These are phyloP conservation scores for Yarrowia sp. DNA, from an alignment of 805 yeast species.

Conservation along the genomic window DNA sequence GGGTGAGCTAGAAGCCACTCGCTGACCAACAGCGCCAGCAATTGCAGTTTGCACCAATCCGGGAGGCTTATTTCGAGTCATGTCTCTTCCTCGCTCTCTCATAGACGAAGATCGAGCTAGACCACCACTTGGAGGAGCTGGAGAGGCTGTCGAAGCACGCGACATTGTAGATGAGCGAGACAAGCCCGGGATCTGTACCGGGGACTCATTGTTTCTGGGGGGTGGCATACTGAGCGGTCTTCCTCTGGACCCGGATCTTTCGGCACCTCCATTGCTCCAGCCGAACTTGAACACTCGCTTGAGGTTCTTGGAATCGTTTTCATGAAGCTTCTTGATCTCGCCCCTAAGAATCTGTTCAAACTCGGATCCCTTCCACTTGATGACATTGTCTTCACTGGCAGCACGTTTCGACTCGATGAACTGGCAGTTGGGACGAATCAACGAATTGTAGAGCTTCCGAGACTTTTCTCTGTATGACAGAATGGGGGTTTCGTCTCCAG, in stretches of 20 bases:
- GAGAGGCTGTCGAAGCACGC: slow-evolving; percentile 10
- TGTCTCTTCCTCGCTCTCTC: slow-evolving; percentile 21
- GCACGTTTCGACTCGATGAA: slow-evolving; percentile 18
- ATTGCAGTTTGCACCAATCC: slow-evolving; percentile 14
- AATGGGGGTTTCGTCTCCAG: not conserved
- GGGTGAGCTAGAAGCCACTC: slow-evolving; percentile 4
- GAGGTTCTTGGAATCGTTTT: slow-evolving; percentile 12
- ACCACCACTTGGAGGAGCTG: slow-evolving; percentile 1
- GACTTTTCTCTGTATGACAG: slow-evolving; percentile 25
- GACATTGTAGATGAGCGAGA: slow-evolving; percentile 14
- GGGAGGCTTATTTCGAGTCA: slow-evolving; percentile 9
- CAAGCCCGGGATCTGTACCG: slow-evolving; percentile 1
- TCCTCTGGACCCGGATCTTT: slow-evolving; percentile 10
- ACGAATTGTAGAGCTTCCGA: slow-evolving; percentile 26
- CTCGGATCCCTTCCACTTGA: slow-evolving; percentile 32
- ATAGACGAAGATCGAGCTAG: slow-evolving; percentile 3
- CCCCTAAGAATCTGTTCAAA: slow-evolving; percentile 15
- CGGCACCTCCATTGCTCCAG: slow-evolving; percentile 10
- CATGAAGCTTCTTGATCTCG: slow-evolving; percentile 18
- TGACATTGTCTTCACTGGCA: slow-evolving; percentile 4
- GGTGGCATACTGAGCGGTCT: slow-evolving; percentile 34
- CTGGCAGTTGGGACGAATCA: slow-evolving; percentile 29
- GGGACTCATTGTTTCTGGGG: not conserved
- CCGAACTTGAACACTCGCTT: slow-evolving; percentile 27
- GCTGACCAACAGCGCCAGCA: slow-evolving; percentile 12